A percentile compares a stretch with the other conserved stretches of the same genome.
These are phyloP conservation scores for Pseudogymnoascus sp. DNA, from an alignment of 2,329 filamentous ascomycete genomes.

Conservation along the genomic window DNA sequence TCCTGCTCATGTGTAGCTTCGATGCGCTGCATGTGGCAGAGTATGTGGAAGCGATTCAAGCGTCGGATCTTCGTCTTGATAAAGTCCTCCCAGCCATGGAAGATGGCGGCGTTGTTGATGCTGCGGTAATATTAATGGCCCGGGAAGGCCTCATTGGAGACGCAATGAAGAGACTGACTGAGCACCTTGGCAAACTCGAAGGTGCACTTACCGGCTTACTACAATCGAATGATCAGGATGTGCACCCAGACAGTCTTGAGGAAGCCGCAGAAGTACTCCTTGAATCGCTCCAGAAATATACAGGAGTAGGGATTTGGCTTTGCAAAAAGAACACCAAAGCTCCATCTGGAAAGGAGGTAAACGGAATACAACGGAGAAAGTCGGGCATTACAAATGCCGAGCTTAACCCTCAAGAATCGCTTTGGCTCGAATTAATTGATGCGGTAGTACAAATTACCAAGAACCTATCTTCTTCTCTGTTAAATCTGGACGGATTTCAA, in stretches of 20 bases:
- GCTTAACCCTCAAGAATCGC: constrained; percentile 44
- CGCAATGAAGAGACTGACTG: constrained; percentile 78
- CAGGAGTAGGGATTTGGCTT: constrained; percentile 88
- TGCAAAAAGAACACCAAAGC: constrained; percentile 77
- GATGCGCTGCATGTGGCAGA: constrained; percentile 74
- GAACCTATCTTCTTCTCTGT: constrained; percentile 50
- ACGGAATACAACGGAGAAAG: constrained; percentile 31
- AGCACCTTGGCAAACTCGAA: constrained; percentile 71
- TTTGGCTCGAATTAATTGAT: constrained; percentile 56
- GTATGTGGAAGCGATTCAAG: constrained; percentile 69
- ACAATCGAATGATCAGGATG: constrained; percentile 47
- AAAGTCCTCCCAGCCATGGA: constrained; percentile 81
- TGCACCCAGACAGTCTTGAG: constrained; percentile 45
- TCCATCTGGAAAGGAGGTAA: constrained; percentile 17
- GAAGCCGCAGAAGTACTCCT: constrained; percentile 67
- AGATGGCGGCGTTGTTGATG: constrained; percentile 81
- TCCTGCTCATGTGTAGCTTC: constrained; percentile 84
- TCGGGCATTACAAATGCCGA: constrained; percentile 34
- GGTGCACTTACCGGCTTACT: constrained; percentile 69
- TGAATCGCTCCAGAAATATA: constrained; percentile 76
- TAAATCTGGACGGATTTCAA: constrained; percentile 24
- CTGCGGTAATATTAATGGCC: constrained; percentile 82
- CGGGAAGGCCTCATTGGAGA: constrained; percentile 74
- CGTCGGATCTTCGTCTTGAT: constrained; percentile 70
- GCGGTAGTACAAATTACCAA: constrained; percentile 55